Evolutionary conservation across 2,329 filamentous ascomycete genomes (phyloP).

Genomic region (Chaetomiaceae sp.): DNA sequence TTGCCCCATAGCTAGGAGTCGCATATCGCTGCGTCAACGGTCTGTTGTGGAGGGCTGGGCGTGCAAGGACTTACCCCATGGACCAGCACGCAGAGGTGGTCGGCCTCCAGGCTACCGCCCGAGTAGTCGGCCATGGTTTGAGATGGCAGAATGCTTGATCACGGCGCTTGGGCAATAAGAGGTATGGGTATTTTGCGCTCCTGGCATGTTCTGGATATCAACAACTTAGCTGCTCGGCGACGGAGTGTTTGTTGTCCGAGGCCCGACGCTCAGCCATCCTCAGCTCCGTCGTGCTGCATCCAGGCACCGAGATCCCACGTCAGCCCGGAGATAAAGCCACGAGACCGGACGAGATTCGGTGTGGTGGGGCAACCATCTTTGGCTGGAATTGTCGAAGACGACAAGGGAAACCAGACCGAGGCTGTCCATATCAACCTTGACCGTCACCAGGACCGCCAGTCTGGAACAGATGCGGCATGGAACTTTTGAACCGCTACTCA

Average conservation of each 20-base stretch:
- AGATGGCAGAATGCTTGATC: background rate
- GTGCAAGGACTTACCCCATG: conserved; percentile 57
- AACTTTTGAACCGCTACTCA: background rate
- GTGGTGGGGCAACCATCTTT: background rate
- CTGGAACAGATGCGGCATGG: too few species aligned
- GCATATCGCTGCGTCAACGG: conserved; percentile 11
- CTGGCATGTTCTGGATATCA: background rate
- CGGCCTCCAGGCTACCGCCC: conserved; percentile 50
- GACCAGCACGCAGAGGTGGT: conserved; percentile 73
- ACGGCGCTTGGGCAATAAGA: background rate
- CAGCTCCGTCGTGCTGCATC: background rate
- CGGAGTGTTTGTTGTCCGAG: background rate
- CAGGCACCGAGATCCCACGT: conserved; percentile 2
- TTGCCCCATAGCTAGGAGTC: conserved; percentile 67
- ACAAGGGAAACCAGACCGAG: too few species aligned
- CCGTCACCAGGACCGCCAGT: too few species aligned
- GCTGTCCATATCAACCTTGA: too few species aligned
- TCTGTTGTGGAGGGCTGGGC: background rate
- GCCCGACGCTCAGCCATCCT: background rate
- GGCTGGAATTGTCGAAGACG: too few species aligned
- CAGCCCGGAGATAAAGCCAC: conserved; percentile 14
- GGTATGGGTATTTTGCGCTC: background rate
- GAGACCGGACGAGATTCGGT: background rate
- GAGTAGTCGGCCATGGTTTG: conserved; percentile 39
- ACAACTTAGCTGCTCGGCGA: background rate